Base-by-base conservation (phyloP, 306 rosid genomes). In the Malus asiatica region DNA sequence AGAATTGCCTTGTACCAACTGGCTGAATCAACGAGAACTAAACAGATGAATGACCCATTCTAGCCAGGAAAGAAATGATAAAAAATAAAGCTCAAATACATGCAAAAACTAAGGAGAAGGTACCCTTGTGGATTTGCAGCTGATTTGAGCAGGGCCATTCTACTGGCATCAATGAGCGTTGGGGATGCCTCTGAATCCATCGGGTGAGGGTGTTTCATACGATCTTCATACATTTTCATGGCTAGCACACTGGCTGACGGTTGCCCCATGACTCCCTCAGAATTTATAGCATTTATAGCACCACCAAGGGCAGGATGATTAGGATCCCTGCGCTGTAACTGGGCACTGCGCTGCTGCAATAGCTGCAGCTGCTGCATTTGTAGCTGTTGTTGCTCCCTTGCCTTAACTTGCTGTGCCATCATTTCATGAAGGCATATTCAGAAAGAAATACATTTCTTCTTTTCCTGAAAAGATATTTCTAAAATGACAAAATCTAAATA, bases 211-310 rank as follows among this genome's bases (percentile, higher is more conserved):
- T 84, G 88, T 83, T 89, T 93, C 96, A 93, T 86, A 52, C 92
- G 91, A 38, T 93, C 98, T 84, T 93, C 97, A 15, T 89, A 89
- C 91, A 93, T 83, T 88, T 90, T 93, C 62, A 96, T 92, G 71
- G 98, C 97, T 84, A 93, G 84, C 68, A 89, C 95, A 74, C 87
- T 89, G 32, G 97, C 98, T 75, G 98, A 91, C 20, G 98, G 84
- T 78, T 91, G 97, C 69, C 96, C 96, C 65, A 91, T 84, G 85
- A 88, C 81, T 74, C 96, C 98, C 72, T 91, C 98, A 45, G 97
- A 71, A 73, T 83, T 75, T 57, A 93, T 85, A 60, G 89, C 75
- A 85, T 85, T 91, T 74, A 85, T 77, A 45, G 96, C 66, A 79
- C 90, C 82, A 52, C 90, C 89, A 70, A 90, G 81, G 13, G 88